phyloP scores from a whole-genome alignment of 352 stramenopile species.

The Pythium angustatum region DNA sequence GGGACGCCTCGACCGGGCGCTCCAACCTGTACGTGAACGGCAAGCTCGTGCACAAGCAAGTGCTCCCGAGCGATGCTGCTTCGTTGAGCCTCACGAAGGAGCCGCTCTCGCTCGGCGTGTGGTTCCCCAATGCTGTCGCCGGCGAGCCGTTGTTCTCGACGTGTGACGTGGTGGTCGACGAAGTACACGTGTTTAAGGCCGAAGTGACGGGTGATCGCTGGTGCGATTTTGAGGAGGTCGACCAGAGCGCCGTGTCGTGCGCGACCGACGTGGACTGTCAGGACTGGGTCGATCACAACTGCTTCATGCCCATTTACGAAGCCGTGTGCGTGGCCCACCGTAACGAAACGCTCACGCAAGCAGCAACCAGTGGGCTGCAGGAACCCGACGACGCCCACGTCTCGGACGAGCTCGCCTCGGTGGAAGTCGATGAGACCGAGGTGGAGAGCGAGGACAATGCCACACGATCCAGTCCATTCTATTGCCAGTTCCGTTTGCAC shows the following conservation, averaged over 20 bases:
- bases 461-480: not conserved
- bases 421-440: slow-evolving; percentile 1
- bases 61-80: not conserved
- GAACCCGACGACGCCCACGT: not conserved
- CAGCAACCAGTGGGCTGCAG: not conserved
- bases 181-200: slow-evolving; percentile 57
- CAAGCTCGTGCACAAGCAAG: slow-evolving; percentile 43
- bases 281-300: slow-evolving; percentile 46
- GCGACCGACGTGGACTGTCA: slow-evolving; percentile 39
- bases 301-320: slow-evolving; percentile 68
- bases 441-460: not conserved
- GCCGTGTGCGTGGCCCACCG: slow-evolving; percentile 38
- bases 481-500: slow-evolving; percentile 29
- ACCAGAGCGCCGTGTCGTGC: slow-evolving; percentile 34
- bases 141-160: slow-evolving; percentile 55
- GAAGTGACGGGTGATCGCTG: slow-evolving; percentile 57
- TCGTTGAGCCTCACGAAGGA: slow-evolving; percentile 17
- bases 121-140: slow-evolving; percentile 68
- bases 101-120: slow-evolving; percentile 56
- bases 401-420: not conserved
- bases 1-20: slow-evolving; percentile 50
- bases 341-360: slow-evolving; percentile 4
- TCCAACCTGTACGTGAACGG: slow-evolving; percentile 69
- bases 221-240: slow-evolving; percentile 55
- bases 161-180: slow-evolving; percentile 49